phyloP scores from a whole-genome alignment of 805 yeast species.

The Pichia occidentalis region DNA sequence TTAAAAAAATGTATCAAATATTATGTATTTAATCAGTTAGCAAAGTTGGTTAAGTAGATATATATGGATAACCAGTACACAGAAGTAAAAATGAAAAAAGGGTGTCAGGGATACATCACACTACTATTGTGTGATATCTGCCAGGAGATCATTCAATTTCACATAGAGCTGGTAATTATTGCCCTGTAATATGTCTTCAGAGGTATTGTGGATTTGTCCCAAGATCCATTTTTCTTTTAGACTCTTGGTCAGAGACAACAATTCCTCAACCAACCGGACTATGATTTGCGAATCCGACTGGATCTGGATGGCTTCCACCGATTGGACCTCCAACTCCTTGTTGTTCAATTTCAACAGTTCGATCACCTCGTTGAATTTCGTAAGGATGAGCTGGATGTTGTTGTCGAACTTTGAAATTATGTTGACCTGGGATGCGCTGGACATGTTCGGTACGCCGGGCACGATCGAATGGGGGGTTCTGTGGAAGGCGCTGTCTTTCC shows the following conservation, averaged over 20 bases:
- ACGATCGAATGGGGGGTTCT: too few species aligned
- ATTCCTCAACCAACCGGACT: conserved; percentile 46
- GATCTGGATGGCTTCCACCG: conserved; percentile 51
- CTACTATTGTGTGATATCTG: conserved; percentile 25
- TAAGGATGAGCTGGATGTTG: conserved; percentile 44
- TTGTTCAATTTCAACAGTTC: conserved; percentile 36
- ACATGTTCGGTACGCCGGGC: too few species aligned
- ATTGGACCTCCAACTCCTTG: conserved; percentile 31
- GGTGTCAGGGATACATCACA: neutral
- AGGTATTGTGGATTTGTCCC: conserved; percentile 40
- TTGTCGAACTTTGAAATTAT: conserved; percentile 43
- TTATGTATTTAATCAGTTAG: too few species aligned
- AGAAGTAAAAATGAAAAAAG: neutral
- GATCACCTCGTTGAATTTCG: conserved; percentile 46
- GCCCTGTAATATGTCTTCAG: conserved; percentile 13
- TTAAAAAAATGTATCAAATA: too few species aligned
- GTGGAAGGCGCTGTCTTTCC: too few species aligned
- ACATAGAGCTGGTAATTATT: conserved; percentile 26
- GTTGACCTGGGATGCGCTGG: conserved; percentile 30
- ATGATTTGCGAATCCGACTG: conserved; percentile 48
- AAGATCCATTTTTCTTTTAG: conserved; percentile 53
- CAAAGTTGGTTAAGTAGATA: too few species aligned
- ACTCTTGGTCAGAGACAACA: conserved; percentile 41
- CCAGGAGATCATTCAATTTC: conserved; percentile 31
- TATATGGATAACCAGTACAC: too few species aligned